Base-by-base conservation (phyloP, 1,284 basidiomycete species). In the Cryptococcus sp. region DNA sequence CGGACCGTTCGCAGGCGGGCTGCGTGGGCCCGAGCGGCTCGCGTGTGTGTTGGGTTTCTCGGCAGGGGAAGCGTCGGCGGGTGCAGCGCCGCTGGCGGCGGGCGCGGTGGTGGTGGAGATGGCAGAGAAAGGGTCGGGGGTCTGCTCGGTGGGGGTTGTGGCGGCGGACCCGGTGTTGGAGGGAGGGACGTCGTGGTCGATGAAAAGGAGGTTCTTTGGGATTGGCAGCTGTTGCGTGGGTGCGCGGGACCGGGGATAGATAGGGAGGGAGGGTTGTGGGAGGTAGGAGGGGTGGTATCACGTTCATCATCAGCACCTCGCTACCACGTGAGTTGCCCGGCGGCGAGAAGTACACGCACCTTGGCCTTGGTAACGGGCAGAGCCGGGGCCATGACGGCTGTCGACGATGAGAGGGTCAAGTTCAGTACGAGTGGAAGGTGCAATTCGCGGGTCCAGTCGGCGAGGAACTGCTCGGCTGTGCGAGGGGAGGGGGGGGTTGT, bases 181-280 rank as follows among this genome's bases (percentile, higher is more conserved):
- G 13, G 56, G 54, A 2, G 64, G 57, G 21, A 70, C 64, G 8
- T 72, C 63, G 23, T 62, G 62, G 24, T 77, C 75, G 60, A 77
- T 70, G 66, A 72, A 77, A 43, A 71, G 61, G 33, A 77, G 64
- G 37, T 69, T 69, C 40, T 69, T 68, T 43, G 71, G 68, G 50
- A 72, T 64, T 16, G 70, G 71, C 13, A 75, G 64, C 73, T 75
- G 52, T 15, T 40, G 15, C 15, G 39, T 43, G 18, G n/a, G 40
- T 43, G 28, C 28, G 28, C 9, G 28, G 28, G 5, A 33, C 5
- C 5, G 28, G 4, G 28, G 28, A 9, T 33, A 9, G 28, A 33
- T 4, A 5, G 28, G 4, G 28, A 33, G 28, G 28, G 9, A 33
- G 28, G 9, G 4, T 33, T n/a, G n/a, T n/a, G n/a, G 28, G 9